phyloP scores from a whole-genome alignment of 2,329 filamentous ascomycete genomes.

The Zelopaecilomyces penicillatus region DNA sequence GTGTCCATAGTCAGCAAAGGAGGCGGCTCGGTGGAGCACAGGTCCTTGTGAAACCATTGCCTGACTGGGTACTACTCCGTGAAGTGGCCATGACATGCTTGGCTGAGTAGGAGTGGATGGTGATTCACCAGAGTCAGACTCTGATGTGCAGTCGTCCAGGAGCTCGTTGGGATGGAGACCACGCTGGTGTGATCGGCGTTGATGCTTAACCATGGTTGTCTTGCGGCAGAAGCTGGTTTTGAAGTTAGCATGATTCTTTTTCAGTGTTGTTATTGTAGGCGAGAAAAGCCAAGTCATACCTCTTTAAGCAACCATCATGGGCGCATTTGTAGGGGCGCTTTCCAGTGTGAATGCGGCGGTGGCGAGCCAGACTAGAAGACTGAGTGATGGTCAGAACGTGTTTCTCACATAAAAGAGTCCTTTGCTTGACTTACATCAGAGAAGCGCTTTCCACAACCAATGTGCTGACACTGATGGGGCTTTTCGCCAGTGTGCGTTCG shows the following conservation, averaged over 20 bases:
- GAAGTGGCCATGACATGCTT: slow-evolving; percentile 43
- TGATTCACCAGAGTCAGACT: slow-evolving; percentile 50
- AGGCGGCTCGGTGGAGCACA: slow-evolving; percentile 42
- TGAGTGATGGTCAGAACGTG: slow-evolving; percentile 18
- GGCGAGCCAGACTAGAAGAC: slow-evolving; percentile 58
- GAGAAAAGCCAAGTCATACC: slow-evolving; percentile 28
- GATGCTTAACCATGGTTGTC: slow-evolving; percentile 63
- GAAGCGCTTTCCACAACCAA: slow-evolving; percentile 59
- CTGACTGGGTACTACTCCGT: slow-evolving; percentile 31
- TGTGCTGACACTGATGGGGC: slow-evolving; percentile 58
- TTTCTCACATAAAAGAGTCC: background rate
- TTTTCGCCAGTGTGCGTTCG: slow-evolving; percentile 66
- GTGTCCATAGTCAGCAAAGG: slow-evolving; percentile 47
- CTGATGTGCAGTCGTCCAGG: slow-evolving; percentile 45
- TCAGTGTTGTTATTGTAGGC: background rate
- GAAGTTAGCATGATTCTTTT: too few relatives aligned
- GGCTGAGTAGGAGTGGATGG: slow-evolving; percentile 50
- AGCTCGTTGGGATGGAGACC: slow-evolving; percentile 47
- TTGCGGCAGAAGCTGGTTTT: slow-evolving; percentile 57
- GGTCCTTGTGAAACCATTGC: slow-evolving; percentile 28
- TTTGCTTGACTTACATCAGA: slow-evolving; percentile 50
- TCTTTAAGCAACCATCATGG: slow-evolving; percentile 54
- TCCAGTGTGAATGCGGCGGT: slow-evolving; percentile 58
- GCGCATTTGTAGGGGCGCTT: slow-evolving; percentile 58
- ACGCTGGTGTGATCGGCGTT: slow-evolving; percentile 52